phyloP scores from a whole-genome alignment of 805 yeast genomes.

The Lipomyces yamadae region DNA sequence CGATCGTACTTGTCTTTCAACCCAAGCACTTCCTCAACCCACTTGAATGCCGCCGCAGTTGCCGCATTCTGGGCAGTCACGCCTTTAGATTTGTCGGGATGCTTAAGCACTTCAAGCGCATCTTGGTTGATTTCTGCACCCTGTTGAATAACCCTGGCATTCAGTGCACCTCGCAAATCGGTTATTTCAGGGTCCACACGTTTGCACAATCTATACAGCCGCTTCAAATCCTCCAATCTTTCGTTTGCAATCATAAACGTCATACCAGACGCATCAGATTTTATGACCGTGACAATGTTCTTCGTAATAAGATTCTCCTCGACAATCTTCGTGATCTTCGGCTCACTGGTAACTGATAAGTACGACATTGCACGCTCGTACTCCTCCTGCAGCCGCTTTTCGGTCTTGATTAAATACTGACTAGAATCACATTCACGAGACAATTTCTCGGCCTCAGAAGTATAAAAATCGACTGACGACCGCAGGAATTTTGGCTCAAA shows the following conservation, averaged over 20 bases:
- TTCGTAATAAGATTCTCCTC: slow-evolving; percentile 63
- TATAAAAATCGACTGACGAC: slow-evolving; percentile 62
- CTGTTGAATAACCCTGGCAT: slow-evolving; percentile 52
- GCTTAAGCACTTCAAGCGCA: slow-evolving; percentile 30
- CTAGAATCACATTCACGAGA: slow-evolving; percentile 55
- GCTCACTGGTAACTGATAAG: slow-evolving; percentile 58
- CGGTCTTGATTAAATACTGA: slow-evolving; percentile 57
- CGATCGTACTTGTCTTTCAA: slow-evolving; percentile 57
- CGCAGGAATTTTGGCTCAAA: slow-evolving; percentile 70
- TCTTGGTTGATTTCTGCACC: slow-evolving; percentile 51
- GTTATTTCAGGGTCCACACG: slow-evolving; percentile 60
- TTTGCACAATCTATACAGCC: slow-evolving; percentile 56
- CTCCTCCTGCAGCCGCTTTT: slow-evolving; percentile 65
- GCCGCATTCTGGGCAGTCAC: slow-evolving; percentile 39
- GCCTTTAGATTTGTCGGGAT: slow-evolving; percentile 18
- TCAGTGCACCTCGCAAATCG: slow-evolving; percentile 55
- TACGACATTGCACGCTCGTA: slow-evolving; percentile 59
- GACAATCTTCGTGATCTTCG: slow-evolving; percentile 60
- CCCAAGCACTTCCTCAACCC: slow-evolving; percentile 65
- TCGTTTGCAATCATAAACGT: slow-evolving; percentile 59
- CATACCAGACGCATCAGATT: slow-evolving; percentile 60
- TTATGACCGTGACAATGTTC: slow-evolving; percentile 61
- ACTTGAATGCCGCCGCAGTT: slow-evolving; percentile 63
- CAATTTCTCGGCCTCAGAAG: slow-evolving; percentile 52
- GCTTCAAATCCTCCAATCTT: slow-evolving; percentile 51